Evolutionary conservation across 805 yeast genomes (phyloP).

Genomic region (Yarrowia deformans): DNA sequence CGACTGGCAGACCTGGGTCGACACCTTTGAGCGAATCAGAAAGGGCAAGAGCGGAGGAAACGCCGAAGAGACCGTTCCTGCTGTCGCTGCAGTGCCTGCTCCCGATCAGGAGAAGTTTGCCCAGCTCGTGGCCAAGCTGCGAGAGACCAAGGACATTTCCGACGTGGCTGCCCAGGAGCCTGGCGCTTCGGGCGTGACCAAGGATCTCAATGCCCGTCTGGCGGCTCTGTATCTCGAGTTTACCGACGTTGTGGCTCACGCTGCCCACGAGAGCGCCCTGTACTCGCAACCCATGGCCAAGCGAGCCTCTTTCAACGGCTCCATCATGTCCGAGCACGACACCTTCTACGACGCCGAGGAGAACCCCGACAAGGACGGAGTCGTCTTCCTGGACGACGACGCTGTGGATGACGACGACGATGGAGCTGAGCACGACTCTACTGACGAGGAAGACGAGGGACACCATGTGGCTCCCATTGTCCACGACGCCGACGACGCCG

Average conservation of each 20-base stretch:
- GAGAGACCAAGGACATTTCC: conserved; percentile 35
- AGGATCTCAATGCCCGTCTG: conserved; percentile 23
- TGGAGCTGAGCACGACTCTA: conserved; percentile 41
- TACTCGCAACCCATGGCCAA: conserved; percentile 29
- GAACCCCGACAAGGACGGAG: conserved; percentile 43
- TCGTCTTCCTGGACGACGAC: conserved; percentile 43
- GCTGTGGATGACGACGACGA: conserved; percentile 42
- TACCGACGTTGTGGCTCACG: conserved; percentile 19
- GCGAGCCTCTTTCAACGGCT: conserved; percentile 42
- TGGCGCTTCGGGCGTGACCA: conserved; percentile 9
- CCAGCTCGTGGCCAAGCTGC: conserved; percentile 32
- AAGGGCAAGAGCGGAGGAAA: conserved; percentile 20
- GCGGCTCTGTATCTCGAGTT: conserved; percentile 30
- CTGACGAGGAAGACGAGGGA: conserved; percentile 41
- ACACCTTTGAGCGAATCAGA: conserved; percentile 66
- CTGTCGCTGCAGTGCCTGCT: neutral
- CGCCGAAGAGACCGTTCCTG: conserved; percentile 3
- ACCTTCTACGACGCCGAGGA: conserved; percentile 44
- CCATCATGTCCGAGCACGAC: conserved; percentile 43
- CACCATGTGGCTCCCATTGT: conserved; percentile 39
- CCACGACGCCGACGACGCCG: conserved; percentile 41
- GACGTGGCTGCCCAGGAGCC: conserved; percentile 30
- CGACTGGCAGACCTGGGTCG: conserved; percentile 83
- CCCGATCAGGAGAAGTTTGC: conserved; percentile 22
- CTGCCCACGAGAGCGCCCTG: conserved; percentile 13